Evolutionary conservation across 208 protist species (phyloP).

Genomic region (Histomonas meleagridis): DNA sequence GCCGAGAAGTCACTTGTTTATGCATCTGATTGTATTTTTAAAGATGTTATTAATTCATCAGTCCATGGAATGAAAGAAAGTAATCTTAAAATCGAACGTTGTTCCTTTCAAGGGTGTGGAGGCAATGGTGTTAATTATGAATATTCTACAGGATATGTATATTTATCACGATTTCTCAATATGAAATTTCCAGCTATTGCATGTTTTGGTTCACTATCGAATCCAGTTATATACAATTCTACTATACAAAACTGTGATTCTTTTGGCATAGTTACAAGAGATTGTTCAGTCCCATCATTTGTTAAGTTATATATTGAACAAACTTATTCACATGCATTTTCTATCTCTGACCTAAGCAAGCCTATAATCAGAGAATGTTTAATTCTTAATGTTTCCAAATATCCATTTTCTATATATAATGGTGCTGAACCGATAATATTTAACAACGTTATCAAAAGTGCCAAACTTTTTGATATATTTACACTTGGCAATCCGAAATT

Average conservation of each 20-base stretch:
- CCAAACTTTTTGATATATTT: too few species aligned
- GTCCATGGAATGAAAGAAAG: conserved; percentile 1
- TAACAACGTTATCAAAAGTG: too few species aligned
- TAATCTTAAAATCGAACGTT: not conserved
- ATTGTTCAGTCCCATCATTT: not conserved
- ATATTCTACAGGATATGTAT: not conserved
- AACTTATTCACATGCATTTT: not conserved
- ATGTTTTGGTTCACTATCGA: not conserved
- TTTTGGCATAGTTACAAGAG: not conserved
- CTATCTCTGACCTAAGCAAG: not conserved
- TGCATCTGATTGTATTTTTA: not conserved
- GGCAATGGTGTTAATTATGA: conserved; percentile 32
- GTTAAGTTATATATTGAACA: not conserved
- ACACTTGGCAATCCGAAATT: too few species aligned
- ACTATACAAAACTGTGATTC: not conserved
- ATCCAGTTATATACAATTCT: not conserved
- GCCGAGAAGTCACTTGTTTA: not conserved
- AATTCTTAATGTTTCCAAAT: not conserved
- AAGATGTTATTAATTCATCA: not conserved
- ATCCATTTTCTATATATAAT: not conserved
- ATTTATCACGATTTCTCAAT: not conserved
- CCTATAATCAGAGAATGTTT: not conserved
- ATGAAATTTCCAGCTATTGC: not conserved
- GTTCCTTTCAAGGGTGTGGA: not conserved
- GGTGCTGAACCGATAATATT: not conserved